These are phyloP conservation scores for Juncus effusus DNA, from an alignment of 176 grass and related monocot genomes.

Conservation along the genomic window DNA sequence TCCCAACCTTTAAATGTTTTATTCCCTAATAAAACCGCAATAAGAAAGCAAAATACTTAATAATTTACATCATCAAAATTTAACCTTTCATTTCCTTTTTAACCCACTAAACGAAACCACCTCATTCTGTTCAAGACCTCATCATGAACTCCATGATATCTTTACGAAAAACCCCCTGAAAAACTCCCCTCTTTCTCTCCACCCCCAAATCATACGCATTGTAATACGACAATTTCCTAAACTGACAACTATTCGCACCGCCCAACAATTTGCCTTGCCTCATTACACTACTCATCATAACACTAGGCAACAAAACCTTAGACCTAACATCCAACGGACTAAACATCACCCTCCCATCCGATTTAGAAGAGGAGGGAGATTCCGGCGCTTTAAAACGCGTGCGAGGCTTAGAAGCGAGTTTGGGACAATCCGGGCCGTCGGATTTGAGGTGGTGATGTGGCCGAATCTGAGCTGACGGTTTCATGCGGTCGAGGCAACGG, in stretches of 20 bases:
- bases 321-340: slow-evolving; percentile 50
- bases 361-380: slow-evolving; percentile 17
- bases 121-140: neutral
- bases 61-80: slow-evolving; percentile 17
- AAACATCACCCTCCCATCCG: slow-evolving; percentile 58
- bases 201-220: slow-evolving; percentile 22
- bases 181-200: slow-evolving; percentile 42
- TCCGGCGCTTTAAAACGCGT: slow-evolving; percentile 24
- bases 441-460: slow-evolving; percentile 34
- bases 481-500: slow-evolving; percentile 87
- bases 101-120: neutral
- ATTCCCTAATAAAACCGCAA: neutral
- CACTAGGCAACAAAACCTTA: slow-evolving; percentile 44
- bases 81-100: neutral
- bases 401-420: slow-evolving; percentile 33
- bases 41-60: neutral
- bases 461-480: slow-evolving; percentile 90
- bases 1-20: neutral
- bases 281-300: slow-evolving; percentile 45
- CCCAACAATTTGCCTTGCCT: slow-evolving; percentile 37
- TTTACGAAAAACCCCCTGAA: slow-evolving; percentile 63
- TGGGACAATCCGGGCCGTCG: slow-evolving; percentile 23
- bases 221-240: slow-evolving; percentile 41
- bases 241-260: slow-evolving; percentile 33
- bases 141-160: slow-evolving; percentile 82